Evolutionary conservation across 345 rosid genomes (phyloP).

Genomic region (Combretum micranthum): DNA sequence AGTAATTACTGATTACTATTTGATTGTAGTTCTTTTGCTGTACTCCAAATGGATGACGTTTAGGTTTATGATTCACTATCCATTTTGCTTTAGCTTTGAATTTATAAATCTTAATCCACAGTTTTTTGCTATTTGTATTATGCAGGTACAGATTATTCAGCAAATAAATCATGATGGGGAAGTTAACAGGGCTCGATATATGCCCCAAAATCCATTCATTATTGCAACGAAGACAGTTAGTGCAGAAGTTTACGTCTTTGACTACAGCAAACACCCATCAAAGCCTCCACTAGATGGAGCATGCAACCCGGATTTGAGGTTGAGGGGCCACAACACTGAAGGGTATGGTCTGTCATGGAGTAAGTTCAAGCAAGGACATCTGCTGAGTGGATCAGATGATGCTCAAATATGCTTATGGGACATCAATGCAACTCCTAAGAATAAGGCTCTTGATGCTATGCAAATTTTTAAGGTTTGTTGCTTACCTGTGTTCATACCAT

Average conservation of each 20-base stretch:
- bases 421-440: conserved; percentile 67
- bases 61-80: too few relatives aligned
- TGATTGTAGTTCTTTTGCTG: too few relatives aligned
- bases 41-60: too few relatives aligned
- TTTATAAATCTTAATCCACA: neutral
- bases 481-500: neutral
- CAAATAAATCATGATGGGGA: conserved; percentile 98
- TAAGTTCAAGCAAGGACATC: conserved; percentile 81
- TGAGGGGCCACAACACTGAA: conserved; percentile 91
- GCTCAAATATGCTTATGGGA: conserved; percentile 99
- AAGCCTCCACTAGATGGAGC: conserved; percentile 92
- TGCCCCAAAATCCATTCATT: conserved; percentile 88
- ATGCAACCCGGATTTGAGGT: conserved; percentile 81
- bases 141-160: conserved; percentile 89
- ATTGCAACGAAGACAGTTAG: conserved; percentile 96
- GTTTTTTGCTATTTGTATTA: neutral
- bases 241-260: conserved; percentile 92
- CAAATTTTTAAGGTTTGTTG: conserved; percentile 65
- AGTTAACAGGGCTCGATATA: conserved; percentile 95
- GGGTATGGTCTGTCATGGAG: conserved; percentile 99
- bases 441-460: conserved; percentile 77
- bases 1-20: too few relatives aligned
- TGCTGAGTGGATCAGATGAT: conserved; percentile 97
- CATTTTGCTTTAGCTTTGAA: neutral
- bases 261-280: conserved; percentile 87